Conservation (phyloP, 2,329 filamentous ascomycete genomes). For the Diaporthe citrichinensis region DNA sequence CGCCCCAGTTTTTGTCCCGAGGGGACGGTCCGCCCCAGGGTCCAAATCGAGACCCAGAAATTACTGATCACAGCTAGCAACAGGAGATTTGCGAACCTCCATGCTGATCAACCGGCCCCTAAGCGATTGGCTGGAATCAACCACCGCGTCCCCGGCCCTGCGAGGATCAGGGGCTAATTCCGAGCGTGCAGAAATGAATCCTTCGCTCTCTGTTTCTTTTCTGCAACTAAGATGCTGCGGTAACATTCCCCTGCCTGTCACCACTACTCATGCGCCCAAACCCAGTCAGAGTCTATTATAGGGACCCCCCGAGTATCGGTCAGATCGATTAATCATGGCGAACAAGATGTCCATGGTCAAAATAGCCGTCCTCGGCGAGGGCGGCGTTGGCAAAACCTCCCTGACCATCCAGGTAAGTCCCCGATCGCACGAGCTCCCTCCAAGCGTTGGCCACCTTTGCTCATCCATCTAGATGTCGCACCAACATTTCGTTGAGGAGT, state of each 20-base stretch:
- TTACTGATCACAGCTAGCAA: slow-evolving; percentile 39
- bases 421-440: not conserved
- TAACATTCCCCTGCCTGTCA: slow-evolving; percentile 31
- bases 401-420: slow-evolving; percentile 39
- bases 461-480: slow-evolving; percentile 37
- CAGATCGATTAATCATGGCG: slow-evolving; percentile 34
- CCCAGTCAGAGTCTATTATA: slow-evolving; percentile 21
- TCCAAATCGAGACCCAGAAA: slow-evolving; percentile 34
- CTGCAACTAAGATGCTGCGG: slow-evolving; percentile 35
- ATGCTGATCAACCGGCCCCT: slow-evolving; percentile 13
- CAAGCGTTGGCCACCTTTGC: slow-evolving; percentile 9
- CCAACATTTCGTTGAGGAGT: slow-evolving; percentile 40
- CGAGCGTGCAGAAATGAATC: slow-evolving; percentile 32
- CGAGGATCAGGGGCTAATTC: slow-evolving; percentile 38
- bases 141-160: slow-evolving; percentile 34
- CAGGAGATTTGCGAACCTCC: slow-evolving; percentile 37
- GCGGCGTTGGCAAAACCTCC: slow-evolving; percentile 41
- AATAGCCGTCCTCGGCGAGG: slow-evolving; percentile 41
- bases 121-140: slow-evolving; percentile 35
- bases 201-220: slow-evolving; percentile 32
- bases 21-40: slow-evolving; percentile 38
- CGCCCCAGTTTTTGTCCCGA: slow-evolving; percentile 34
- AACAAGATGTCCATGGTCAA: slow-evolving; percentile 38
- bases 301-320: slow-evolving; percentile 21
- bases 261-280: slow-evolving; percentile 29